Conservation (phyloP, 2,329 filamentous ascomycete genomes). For the Fusarium nelsonii region DNA sequence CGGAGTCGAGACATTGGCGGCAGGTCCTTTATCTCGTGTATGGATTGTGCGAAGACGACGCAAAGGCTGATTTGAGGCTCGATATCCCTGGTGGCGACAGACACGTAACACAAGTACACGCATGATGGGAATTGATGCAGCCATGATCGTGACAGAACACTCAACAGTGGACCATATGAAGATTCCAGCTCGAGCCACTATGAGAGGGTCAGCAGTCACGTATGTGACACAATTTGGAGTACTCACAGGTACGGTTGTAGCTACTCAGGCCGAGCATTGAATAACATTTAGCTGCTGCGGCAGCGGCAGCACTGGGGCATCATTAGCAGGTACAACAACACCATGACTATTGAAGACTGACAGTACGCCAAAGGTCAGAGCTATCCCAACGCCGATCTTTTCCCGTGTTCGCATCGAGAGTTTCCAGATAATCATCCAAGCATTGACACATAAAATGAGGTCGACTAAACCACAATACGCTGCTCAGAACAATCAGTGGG, state of each 20-base stretch:
- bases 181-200: neutral
- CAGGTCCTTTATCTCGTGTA: neutral
- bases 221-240: neutral
- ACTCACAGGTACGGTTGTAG: constrained; percentile 5
- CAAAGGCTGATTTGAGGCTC: neutral
- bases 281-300: neutral
- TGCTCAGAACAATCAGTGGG: fast-evolving
- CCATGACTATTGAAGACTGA: fast-evolving
- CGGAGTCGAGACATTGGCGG: neutral
- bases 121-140: constrained; percentile 1
- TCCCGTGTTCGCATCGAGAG: constrained; percentile 4
- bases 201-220: fast-evolving
- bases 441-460: neutral
- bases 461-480: neutral
- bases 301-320: neutral
- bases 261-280: neutral
- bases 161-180: constrained; percentile 12
- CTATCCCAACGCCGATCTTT: constrained; percentile 9
- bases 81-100: neutral
- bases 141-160: neutral
- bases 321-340: fast-evolving
- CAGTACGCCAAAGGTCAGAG: constrained; percentile 14
- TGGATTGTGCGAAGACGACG: neutral
- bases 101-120: neutral
- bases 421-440: constrained; percentile 13